Evolutionary conservation across 1,139 yeast species (phyloP).

Genomic region (Lodderomyces orthopsilosis): DNA sequence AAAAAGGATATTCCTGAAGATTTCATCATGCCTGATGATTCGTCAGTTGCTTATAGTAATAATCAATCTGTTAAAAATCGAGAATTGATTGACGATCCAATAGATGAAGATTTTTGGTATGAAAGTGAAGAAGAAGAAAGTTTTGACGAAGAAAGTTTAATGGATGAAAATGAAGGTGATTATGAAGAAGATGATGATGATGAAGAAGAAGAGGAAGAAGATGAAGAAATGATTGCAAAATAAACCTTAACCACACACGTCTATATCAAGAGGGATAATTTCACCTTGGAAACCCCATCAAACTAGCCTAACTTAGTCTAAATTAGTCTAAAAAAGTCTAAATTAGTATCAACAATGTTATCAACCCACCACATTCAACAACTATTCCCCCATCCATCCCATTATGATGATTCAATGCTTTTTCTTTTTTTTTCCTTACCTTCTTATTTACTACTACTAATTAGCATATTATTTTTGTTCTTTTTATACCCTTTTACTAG

Average conservation of each 20-base stretch:
- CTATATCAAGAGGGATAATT: neutral
- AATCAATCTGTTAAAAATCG: conserved; percentile 31
- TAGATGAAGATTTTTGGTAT: conserved; percentile 86
- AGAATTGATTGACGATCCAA: conserved; percentile 57
- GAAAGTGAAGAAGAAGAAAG: conserved; percentile 60
- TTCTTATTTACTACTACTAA: too few species aligned
- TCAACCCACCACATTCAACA: too few species aligned
- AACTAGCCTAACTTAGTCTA: too few species aligned
- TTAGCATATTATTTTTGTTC: too few species aligned
- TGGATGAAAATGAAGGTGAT: conserved; percentile 55
- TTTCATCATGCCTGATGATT: conserved; percentile 71
- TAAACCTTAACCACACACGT: neutral
- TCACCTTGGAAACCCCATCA: too few species aligned
- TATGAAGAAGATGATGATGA: conserved; percentile 60
- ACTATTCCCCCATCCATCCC: too few species aligned
- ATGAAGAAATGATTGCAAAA: conserved; percentile 20
- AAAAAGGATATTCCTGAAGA: conserved; percentile 84
- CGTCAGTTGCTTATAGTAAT: conserved; percentile 58
- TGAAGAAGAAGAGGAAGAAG: conserved; percentile 44
- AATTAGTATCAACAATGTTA: too few species aligned
- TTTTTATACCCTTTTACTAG: too few species aligned
- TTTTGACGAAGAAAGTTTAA: conserved; percentile 53
- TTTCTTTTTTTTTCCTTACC: too few species aligned
- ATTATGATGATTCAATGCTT: too few species aligned
- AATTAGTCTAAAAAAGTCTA: too few species aligned